Evolutionary conservation across 208 protist genomes (phyloP), one percentile per base, ranked within the genome.

Genomic region (Lotmaria passim): DNA sequence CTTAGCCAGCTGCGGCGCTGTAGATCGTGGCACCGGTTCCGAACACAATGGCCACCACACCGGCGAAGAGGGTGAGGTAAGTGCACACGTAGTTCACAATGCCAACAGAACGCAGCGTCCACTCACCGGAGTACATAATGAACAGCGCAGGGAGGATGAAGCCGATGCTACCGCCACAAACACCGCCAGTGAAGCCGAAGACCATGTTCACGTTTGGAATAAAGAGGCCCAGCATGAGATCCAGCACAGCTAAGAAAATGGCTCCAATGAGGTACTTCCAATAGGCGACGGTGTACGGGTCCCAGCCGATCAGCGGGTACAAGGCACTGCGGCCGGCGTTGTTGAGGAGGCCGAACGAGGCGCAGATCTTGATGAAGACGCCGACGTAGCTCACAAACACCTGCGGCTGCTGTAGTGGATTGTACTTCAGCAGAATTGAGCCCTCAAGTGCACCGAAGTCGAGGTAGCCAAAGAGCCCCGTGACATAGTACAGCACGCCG

Each of bases 81-180:
- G 83, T 86, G 30, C 34, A 48, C 21, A 78, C 38, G 69, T 87
- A 90, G 59, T 89, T 76, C 26, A 81, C 39, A 1, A 53, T 21
- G 10, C 84, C 84, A 5, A 86, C 84, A 0, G 60, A 71, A 21
- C 73, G 33, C 33, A 79, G 19, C 3, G 44, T 70, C 75, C 75
- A 90, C 36, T 70, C 67, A 4, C 82, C 87, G 24, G 55, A 73
- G 71, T 86, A 93, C 75, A 85, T 84, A 24, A 65, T 57, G 19
- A 85, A 78, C 33, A 94, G 75, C 0, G 89, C 75, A 21, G 89
- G 89, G 14, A 93, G 72, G 31, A 93, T 84, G 31, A 94, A 94
- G 44, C 81, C 85, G 21, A 93, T 34, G 24, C 78, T 81, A 1
- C 82, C 83, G 7, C 82, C 86, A 41, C 62, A 82, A 17, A 93